Evolutionary conservation across 1,139 yeast species (phyloP), one percentile per base, ranked within the genome.

Genomic region (Candida neerlandica): DNA sequence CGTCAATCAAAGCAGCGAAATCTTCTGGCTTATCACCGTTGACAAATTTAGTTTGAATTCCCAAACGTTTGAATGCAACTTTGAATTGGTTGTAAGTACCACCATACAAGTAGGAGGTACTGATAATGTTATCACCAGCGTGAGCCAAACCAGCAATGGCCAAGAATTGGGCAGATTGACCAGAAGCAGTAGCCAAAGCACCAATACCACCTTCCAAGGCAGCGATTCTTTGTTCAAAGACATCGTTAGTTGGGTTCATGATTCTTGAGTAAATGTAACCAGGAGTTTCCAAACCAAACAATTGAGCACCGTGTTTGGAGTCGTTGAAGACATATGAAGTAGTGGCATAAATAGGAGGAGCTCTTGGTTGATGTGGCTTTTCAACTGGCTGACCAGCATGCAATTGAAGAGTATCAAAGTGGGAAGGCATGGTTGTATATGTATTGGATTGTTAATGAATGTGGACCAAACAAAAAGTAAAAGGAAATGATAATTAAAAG

Each of bases 21-120:
- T 84, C 89, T 52, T 81, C 92, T 33, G 82, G 75, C 45, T 75
- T 72, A 63, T 86, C 91, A 60, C 96, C 96, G 44, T 85, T 73
- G 51, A 90, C 96, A 62, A 92, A 91, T 63, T 90, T 81, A 50
- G 89, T 79, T 64, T 87, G 89, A 59, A 94, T 85, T 37, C 97
- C 97, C 51, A 89, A 75, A 66, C 96, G 82, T 71, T 88, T 87
- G 77, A 92, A 88, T 19, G 95, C 86, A 58, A 89, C 96, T 71
- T 90, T 91, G 77, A 94, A 89, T 69, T 92, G 97, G 70, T 92
- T 92, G 74, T 86, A 91, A 55, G 97, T 91, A 63, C 99, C 99
- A 57, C 99, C 99, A 67, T 94, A 94, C 58, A 94, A 78, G 75
- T 69, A 89, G n/a, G 96, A 82, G 33, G 97, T 85, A 38, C 96